phyloP scores from a whole-genome alignment of 2,329 filamentous ascomycete genomes.

The Calycina herbarum region DNA sequence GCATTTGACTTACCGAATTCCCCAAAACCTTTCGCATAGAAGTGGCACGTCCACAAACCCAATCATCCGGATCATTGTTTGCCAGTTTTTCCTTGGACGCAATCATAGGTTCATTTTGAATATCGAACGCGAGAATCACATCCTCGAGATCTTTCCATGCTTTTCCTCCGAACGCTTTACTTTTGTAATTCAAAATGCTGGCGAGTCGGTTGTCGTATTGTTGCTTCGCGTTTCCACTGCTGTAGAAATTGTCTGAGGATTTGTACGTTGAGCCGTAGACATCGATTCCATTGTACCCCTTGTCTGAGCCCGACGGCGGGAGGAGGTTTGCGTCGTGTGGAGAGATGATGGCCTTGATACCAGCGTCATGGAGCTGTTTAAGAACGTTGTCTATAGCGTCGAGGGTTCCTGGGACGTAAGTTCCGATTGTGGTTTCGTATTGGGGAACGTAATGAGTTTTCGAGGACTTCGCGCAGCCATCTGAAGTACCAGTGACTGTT shows the following conservation, averaged over 20 bases:
- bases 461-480: constrained; percentile 4
- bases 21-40: constrained; percentile 15
- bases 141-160: constrained; percentile 10
- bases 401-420: constrained; percentile 4
- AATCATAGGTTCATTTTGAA: constrained; percentile 21
- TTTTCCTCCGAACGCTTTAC: constrained; percentile 2
- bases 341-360: constrained; percentile 18
- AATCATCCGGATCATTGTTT: constrained; percentile 18
- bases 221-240: background rate
- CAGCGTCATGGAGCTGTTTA: constrained; percentile 2
- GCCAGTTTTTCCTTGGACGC: background rate
- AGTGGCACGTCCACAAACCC: constrained; percentile 16
- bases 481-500: constrained; percentile 6
- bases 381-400: constrained; percentile 14
- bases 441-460: constrained; percentile 1
- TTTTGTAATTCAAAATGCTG: constrained; percentile 14
- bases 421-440: constrained; percentile 12
- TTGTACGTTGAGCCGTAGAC: constrained; percentile 15
- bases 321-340: constrained; percentile 16
- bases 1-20: constrained; percentile 10
- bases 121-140: constrained; percentile 20
- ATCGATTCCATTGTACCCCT: constrained; percentile 14
- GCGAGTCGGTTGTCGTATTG: constrained; percentile 10
- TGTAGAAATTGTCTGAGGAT: constrained; percentile 12
- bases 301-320: background rate